Conservation (phyloP, 176 grass and related monocot genomes). For the Musa itinerans region DNA sequence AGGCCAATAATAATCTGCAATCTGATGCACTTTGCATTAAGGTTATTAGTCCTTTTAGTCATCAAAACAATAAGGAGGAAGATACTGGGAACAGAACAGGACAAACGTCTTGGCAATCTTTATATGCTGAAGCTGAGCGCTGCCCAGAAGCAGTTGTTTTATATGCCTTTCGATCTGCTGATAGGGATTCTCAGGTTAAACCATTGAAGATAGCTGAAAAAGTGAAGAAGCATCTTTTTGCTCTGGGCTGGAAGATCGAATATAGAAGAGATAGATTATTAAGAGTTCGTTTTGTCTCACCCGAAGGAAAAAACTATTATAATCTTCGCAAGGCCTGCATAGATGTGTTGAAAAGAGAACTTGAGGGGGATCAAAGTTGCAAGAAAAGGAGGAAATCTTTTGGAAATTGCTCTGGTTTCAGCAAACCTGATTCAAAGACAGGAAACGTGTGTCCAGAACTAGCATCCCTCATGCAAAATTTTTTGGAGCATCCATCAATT, state of each 20-base stretch:
- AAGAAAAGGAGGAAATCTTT: not conserved
- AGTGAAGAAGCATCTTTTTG: slow-evolving; percentile 57
- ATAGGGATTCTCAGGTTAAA: slow-evolving; percentile 16
- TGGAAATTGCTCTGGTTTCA: no score
- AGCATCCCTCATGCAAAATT: no score
- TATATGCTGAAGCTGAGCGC: slow-evolving; percentile 35
- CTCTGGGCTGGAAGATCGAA: slow-evolving; percentile 58
- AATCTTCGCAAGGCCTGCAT: slow-evolving; percentile 31
- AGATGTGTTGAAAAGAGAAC: slow-evolving; percentile 18
- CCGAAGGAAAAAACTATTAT: slow-evolving; percentile 34
- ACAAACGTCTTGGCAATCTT: slow-evolving; percentile 23
- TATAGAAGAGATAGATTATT: slow-evolving; percentile 15
- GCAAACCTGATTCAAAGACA: no score
- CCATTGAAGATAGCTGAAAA: slow-evolving; percentile 10
- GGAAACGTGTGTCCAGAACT: no score
- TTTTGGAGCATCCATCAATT: not conserved
- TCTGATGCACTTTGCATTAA: not conserved
- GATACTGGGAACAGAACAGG: not conserved
- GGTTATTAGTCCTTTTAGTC: not conserved
- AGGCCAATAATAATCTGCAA: not conserved
- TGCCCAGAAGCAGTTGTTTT: slow-evolving; percentile 29
- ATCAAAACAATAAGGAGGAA: not conserved
- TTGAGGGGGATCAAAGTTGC: slow-evolving; percentile 13
- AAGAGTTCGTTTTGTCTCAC: slow-evolving; percentile 39
- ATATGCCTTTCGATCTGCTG: slow-evolving; percentile 16